Percentiles rank a stretch among this genome's conserved stretches.
Evolutionary conservation across 2,329 filamentous ascomycete genomes (phyloP).

Genomic region (Sporothrix humicola): DNA sequence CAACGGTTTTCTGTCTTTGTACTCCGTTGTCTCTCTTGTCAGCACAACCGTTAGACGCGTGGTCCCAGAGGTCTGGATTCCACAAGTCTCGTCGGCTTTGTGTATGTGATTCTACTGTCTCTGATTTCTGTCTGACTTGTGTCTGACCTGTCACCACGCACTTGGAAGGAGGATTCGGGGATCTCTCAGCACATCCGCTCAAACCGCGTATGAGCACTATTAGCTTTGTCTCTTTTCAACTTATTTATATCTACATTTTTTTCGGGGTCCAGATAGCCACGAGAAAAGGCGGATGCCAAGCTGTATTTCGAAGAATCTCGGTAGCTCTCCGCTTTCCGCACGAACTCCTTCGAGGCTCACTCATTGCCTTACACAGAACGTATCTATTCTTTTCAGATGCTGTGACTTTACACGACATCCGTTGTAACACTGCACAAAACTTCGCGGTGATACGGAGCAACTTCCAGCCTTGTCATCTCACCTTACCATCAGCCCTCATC

Average conservation of each 20-base stretch:
- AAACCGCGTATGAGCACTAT: background rate
- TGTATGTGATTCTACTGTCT: background rate
- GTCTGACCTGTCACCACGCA: background rate
- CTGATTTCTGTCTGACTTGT: background rate
- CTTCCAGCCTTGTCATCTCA: background rate
- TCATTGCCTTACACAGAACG: background rate
- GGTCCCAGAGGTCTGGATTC: slow-evolving; percentile 5
- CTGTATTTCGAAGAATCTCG: slow-evolving; percentile 17
- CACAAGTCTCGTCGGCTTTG: background rate
- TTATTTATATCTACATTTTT: background rate
- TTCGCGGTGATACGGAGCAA: background rate
- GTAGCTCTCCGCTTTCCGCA: background rate
- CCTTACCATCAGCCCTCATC: background rate
- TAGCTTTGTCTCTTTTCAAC: background rate
- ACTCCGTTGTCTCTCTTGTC: background rate
- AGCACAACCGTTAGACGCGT: background rate
- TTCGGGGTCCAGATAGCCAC: background rate
- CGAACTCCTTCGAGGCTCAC: background rate
- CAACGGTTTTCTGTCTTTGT: background rate
- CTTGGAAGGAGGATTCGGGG: background rate
- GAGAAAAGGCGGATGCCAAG: background rate
- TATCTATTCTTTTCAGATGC: background rate
- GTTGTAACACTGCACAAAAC: background rate
- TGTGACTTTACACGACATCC: background rate
- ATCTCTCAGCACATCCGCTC: background rate